Base-by-base conservation (phyloP, 1,284 basidiomycete species). In the Chiua sp. region DNA sequence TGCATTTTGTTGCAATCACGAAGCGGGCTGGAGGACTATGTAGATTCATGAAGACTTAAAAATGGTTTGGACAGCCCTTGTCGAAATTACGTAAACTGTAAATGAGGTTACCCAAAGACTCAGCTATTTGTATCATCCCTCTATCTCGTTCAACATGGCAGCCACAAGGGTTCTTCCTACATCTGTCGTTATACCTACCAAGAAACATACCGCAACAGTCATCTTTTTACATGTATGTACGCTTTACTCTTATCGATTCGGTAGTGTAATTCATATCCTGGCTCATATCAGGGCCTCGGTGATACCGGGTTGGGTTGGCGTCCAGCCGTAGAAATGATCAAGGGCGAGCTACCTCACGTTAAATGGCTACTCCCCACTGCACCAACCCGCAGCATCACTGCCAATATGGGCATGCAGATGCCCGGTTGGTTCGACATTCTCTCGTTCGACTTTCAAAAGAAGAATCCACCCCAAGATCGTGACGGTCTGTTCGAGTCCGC, bases 371-470 rank as follows among this genome's bases (percentile, higher is more conserved):
- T 93, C 51, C 63, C 65, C 47, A 74, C 74, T 47, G 72, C 70
- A 32, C 73, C 65, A 20, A 73, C 70, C 18, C 82, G 82, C 60
- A 74, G 80, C 13, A 84, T 93, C 20, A 89, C 84, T 33, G 85
- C 87, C n/a, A 93, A 93, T 72, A 79, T 53, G 82, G 87, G 74
- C 65, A 72, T 55, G 30, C 61, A 69, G 51, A 92, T 92, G 88
- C 86, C 89, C 16, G 83, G 86, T 35, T 93, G 91, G 93, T 95
- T 93, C 72, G 92, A 96, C 74, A 85, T 96, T 49, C 77, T 79
- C 56, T 84, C 85, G 26, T 89, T 93, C 71, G 85, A 85, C 50
- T 81, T 88, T 59, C 56, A 20, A 20, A 77, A 82, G 58, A 76
- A 80, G 53, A 73, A 72, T 4, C 87, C 11, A 20, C 37, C 18